Base-by-base conservation (phyloP, 225 moss, liverwort and hornwort species). In the Marchantia polymorpha region DNA sequence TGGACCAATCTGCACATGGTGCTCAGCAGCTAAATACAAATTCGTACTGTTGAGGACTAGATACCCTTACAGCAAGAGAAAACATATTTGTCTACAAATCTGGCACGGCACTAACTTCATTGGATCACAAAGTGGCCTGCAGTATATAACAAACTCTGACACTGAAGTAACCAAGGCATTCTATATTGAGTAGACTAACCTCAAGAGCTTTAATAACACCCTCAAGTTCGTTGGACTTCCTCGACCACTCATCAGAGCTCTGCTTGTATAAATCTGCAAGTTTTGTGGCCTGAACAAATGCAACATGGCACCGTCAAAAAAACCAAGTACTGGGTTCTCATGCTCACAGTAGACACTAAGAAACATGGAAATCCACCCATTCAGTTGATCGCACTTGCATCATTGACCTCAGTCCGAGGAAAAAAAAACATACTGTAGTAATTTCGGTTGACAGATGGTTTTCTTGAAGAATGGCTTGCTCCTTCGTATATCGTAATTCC, bases 161-260 rank as follows among this genome's bases (percentile, higher is more conserved):
- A n/a, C 9, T 7, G 12, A 69, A 49, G 22, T 48, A 10, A 20
- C 2, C 22, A 22, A 17, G 22, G 3, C 9, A 26, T 20, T 20
- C 51, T 2, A 39, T 39, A 39, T 39, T 39, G 39, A 39, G 39
- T 39, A 19, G 16, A 68, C 50, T 75, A 79, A 94, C 94, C 94
- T 99, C 94, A 64, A 95, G 90, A 63, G 99, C 95, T 85, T 95
- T 95, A 58, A 99, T 90, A 63, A 99, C 99, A 85, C 93, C 99
- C 84, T 99, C 95, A 49, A 99, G 85, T 19, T 93, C 95, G 81
- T 90, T 93, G 74, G 91, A 95, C 89, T 99, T 99, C 64, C 86
- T 91, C 7, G 99, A 99, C 95, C 95, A 99, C 72, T 99, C 99
- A 76, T 93, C 93, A 64, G 93, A 89, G 82, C 93, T 95, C 88